Evolutionary conservation across 176 grass and related monocot species (phyloP), one percentile per base, ranked within the genome.

Genomic region (Areca catechu): DNA sequence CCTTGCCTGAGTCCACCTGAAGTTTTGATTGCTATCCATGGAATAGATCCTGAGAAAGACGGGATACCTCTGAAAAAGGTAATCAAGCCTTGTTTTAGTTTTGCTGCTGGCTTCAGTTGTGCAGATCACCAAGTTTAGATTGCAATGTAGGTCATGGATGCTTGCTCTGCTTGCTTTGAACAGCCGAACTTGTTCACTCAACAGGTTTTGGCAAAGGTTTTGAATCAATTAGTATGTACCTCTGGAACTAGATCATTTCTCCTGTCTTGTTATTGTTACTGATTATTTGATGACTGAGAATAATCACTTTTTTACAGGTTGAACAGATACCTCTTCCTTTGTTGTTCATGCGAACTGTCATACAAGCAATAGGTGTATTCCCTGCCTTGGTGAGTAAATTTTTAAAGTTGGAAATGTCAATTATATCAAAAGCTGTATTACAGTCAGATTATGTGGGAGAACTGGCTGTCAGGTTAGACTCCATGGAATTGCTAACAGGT

Each of bases 261-360:
- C 54, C 5, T 17, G 1, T 3, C 15, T 50, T 49, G n/a, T 16
- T 47, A 20, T 55, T 16, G 1, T 4, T 15, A 48, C 53, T 68
- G 28, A 15, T 1, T 22, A 58, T 65, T 73, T 16, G 28, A 19
- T 4, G 7, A 58, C 60, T 76, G 15, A 56, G 52, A 66, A 58
- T 58, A 27, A 77, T 70, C 56, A 15, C 19, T 58, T 57, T 60
- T 80, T 60, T 55, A 19, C 86, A 96, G 92, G 83, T 96, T 85
- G 92, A 96, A 62, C 92, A 96, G 54, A 96, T 88, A 65, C 92
- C 92, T 71, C 92, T 96, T 63, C 92, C 92, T 71, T 79, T 96
- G 66, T 78, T 96, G 50, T 96, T 96, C 66, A 96, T 96, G 92
- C 71, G 92, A 80, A 96, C 92, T 61, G 86, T 96, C 65, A 87